phyloP scores from a whole-genome alignment of 495 filamentous ascomycete genomes.

The Xylaria acuta region DNA sequence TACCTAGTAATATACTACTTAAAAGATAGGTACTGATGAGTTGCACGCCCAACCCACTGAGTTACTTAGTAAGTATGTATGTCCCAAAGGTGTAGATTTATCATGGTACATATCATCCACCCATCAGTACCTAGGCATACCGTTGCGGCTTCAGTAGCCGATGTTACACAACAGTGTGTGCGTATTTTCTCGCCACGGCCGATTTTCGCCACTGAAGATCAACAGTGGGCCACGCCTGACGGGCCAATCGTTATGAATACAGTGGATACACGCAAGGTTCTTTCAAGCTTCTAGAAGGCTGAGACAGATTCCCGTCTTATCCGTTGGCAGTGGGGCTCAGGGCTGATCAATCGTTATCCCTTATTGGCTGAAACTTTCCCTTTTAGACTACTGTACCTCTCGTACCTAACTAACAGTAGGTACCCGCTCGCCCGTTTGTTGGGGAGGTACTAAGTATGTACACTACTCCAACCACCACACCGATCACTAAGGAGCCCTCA shows the following conservation, averaged over 20 bases:
- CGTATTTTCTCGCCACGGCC: neutral
- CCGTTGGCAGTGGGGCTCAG: constrained; percentile 9
- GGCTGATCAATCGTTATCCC: neutral
- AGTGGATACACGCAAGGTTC: neutral
- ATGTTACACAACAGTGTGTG: neutral
- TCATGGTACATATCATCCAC: too few relatives aligned
- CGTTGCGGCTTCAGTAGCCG: neutral
- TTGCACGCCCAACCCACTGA: too few relatives aligned
- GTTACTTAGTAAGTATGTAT: too few relatives aligned
- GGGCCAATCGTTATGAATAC: neutral
- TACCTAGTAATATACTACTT: too few relatives aligned
- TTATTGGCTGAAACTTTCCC: neutral
- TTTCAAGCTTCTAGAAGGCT: constrained; percentile 14
- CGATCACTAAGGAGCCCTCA: neutral
- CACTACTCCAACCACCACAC: neutral
- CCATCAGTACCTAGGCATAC: too few relatives aligned
- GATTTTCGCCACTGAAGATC: neutral
- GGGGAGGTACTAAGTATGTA: neutral
- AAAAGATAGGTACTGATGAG: too few relatives aligned
- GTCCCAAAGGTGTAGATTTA: too few relatives aligned
- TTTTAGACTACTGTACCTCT: neutral
- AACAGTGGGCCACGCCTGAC: neutral
- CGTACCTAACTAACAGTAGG: neutral
- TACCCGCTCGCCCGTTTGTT: constrained; percentile 15
- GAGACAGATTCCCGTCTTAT: neutral